Conservation (phyloP, 2,329 filamentous ascomycete species). For the Monilinia aucupariae region DNA sequence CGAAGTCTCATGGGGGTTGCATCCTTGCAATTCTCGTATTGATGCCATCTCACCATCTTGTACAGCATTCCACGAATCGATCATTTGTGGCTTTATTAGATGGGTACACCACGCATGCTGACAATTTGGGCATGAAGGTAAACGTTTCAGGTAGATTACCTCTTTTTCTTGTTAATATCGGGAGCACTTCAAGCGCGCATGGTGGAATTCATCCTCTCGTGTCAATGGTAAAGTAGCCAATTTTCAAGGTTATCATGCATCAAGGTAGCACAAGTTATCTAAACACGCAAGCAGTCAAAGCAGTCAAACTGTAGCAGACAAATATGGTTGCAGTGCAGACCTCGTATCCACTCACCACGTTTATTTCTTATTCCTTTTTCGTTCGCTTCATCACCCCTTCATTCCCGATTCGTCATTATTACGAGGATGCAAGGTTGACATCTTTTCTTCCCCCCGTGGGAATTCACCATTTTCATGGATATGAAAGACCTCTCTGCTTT, state of each 20-base stretch:
- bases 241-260: background rate
- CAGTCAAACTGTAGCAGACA: conserved; percentile 6
- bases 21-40: background rate
- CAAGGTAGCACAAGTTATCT: background rate
- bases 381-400: background rate
- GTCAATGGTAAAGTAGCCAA: background rate
- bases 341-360: conserved; percentile 2
- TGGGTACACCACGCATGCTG: background rate
- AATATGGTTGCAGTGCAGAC: conserved; percentile 9
- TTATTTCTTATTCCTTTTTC: conserved; percentile 13
- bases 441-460: background rate
- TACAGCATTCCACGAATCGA: background rate
- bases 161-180: background rate
- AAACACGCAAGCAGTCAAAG: background rate
- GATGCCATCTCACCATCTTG: background rate
- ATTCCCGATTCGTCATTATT: conserved; percentile 6
- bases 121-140: background rate
- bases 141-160: background rate
- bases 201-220: background rate
- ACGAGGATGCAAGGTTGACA: conserved; percentile 7
- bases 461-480: background rate
- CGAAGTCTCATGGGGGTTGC: background rate
- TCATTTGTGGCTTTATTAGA: background rate
- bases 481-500: background rate
- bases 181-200: too few species aligned